A percentile compares a stretch with the other conserved stretches of the same genome.
Conservation (phyloP, 2,329 filamentous ascomycete genomes). For the Calonectria multiphialidica region DNA sequence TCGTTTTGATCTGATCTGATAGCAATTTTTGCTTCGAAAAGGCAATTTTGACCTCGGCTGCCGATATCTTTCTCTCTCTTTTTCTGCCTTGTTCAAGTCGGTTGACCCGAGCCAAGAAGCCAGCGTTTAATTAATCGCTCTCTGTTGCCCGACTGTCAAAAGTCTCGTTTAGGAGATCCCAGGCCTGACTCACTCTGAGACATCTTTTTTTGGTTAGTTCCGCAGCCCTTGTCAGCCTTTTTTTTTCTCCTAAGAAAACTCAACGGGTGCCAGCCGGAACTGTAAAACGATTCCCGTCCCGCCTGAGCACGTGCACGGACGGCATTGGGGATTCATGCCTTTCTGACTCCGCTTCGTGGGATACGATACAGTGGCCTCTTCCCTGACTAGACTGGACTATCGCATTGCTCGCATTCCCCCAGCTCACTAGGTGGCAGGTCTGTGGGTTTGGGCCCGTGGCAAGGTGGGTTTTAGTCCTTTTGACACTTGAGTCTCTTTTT, state of each 20-base stretch:
- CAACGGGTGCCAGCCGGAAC: neutral
- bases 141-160: neutral
- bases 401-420: neutral
- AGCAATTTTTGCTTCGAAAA: neutral
- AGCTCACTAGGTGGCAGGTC: neutral
- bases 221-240: neutral
- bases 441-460: neutral
- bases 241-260: neutral
- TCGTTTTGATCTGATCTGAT: neutral
- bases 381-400: neutral
- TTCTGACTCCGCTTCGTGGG: neutral
- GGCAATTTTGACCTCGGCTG: neutral
- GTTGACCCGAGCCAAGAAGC: neutral
- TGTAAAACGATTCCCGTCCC: conserved; percentile 8
- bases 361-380: neutral
- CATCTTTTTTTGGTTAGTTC: conserved; percentile 10
- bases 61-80: neutral
- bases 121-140: conserved; percentile 1
- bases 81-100: neutral
- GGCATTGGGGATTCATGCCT: neutral
- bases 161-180: neutral
- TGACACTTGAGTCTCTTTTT: neutral
- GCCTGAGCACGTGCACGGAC: neutral
- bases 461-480: neutral
- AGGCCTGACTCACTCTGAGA: conserved; percentile 15